Conservation (phyloP, 768 basidiomycete species). For the Roridomyces roridus region DNA sequence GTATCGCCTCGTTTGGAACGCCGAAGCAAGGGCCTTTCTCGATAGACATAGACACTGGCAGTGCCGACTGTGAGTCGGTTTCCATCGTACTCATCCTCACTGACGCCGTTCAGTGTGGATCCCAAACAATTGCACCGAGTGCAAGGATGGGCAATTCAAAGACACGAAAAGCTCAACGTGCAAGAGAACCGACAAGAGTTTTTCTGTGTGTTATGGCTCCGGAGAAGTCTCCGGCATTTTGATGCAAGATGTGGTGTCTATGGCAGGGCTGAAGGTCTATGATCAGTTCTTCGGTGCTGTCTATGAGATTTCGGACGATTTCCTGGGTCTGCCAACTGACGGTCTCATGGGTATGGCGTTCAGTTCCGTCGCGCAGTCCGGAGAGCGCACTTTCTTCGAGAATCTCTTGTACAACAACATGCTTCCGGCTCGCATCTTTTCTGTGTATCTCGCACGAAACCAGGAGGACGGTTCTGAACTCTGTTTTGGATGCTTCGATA, state of each 20-base stretch:
- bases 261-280: conserved; percentile 50
- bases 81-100: too few relatives aligned
- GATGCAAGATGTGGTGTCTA: conserved; percentile 54
- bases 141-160: conserved; percentile 46
- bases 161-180: conserved; percentile 49
- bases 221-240: conserved; percentile 58
- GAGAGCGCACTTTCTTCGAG: conserved; percentile 66
- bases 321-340: conserved; percentile 39
- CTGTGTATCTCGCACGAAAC: conserved; percentile 58
- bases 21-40: conserved; percentile 55
- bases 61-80: conserved; percentile 66
- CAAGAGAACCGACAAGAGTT: conserved; percentile 32
- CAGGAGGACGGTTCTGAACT: conserved; percentile 56
- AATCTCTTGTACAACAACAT: conserved; percentile 53
- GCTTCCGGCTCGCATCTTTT: conserved; percentile 57
- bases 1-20: conserved; percentile 47
- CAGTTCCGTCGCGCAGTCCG: conserved; percentile 53
- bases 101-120: background rate
- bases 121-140: conserved; percentile 38
- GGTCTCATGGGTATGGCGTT: conserved; percentile 66
- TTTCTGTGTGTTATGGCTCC: conserved; percentile 48
- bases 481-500: conserved; percentile 44
- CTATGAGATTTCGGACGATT: conserved; percentile 50
- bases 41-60: conserved; percentile 74
- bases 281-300: conserved; percentile 66